Evolutionary conservation across 2,329 filamentous ascomycete genomes (phyloP).

Genomic region (Neonectria faginata): DNA sequence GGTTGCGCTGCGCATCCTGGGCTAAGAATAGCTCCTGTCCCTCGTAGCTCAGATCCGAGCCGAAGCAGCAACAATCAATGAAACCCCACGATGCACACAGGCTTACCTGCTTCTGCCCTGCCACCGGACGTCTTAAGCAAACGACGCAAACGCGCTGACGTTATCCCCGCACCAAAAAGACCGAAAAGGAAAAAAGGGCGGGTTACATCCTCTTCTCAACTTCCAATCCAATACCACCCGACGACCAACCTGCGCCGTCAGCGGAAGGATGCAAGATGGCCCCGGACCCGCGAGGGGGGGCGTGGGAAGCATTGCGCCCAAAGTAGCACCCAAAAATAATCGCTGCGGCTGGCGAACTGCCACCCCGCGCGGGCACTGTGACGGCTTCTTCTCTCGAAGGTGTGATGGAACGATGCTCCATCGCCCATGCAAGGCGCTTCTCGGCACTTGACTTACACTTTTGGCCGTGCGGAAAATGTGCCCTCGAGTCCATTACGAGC

Average conservation of each 20-base stretch:
- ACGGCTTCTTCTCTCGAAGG: background rate
- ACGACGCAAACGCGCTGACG: background rate
- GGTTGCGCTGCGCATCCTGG: background rate
- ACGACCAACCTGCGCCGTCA: background rate
- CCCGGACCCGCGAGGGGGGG: background rate
- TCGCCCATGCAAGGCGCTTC: background rate
- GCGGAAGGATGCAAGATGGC: background rate
- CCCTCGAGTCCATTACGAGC: background rate
- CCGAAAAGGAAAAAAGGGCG: background rate
- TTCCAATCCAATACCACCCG: background rate
- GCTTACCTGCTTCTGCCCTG: background rate
- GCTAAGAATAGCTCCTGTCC: background rate
- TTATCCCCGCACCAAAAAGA: background rate
- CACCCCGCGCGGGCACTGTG: slow-evolving; percentile 1
- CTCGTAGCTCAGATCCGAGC: background rate
- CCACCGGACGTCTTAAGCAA: background rate
- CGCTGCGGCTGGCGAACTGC: background rate
- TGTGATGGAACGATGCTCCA: background rate
- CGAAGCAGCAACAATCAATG: no score
- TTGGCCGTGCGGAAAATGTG: background rate
- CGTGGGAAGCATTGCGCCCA: background rate
- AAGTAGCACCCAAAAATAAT: background rate
- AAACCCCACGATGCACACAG: slow-evolving; percentile 3
- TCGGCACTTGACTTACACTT: background rate
- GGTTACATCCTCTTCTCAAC: background rate